Evolutionary conservation across 345 rosid genomes (phyloP).

Genomic region (Dovyalis caffra): DNA sequence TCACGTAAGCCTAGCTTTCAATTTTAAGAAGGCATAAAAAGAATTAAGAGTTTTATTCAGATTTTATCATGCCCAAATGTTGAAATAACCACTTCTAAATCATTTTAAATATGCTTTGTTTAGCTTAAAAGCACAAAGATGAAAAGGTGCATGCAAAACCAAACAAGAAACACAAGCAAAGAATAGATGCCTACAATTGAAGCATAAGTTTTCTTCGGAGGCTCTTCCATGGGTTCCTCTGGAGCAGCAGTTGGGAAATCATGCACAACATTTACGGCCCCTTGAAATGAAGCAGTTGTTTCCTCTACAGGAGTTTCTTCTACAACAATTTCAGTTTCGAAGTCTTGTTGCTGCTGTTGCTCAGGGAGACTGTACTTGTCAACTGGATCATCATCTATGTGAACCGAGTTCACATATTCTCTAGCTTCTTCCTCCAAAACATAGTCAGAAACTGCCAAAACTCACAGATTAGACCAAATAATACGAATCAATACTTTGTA

Average conservation of each 20-base stretch:
- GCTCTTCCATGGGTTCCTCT: slow-evolving; percentile 71
- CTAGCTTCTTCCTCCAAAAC: slow-evolving; percentile 78
- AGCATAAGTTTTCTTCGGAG: slow-evolving; percentile 74
- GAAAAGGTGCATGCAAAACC: background rate
- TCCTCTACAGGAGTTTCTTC: slow-evolving; percentile 69
- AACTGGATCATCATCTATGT: slow-evolving; percentile 68
- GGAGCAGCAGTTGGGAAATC: slow-evolving; percentile 39
- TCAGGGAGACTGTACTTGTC: slow-evolving; percentile 68
- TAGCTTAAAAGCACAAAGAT: background rate
- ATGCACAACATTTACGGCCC: slow-evolving; percentile 41
- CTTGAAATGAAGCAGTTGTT: slow-evolving; percentile 33
- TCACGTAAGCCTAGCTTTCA: background rate
- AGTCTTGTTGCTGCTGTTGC: slow-evolving; percentile 58
- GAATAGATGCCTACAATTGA: slow-evolving; percentile 62
- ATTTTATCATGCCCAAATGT: background rate
- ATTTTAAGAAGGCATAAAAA: background rate
- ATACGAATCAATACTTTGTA: background rate
- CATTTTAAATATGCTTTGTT: background rate
- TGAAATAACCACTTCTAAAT: background rate
- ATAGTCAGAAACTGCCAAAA: slow-evolving; percentile 59
- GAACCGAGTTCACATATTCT: slow-evolving; percentile 60
- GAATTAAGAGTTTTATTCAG: background rate
- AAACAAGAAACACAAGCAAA: slow-evolving; percentile 2
- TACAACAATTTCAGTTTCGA: slow-evolving; percentile 51
- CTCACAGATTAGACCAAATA: slow-evolving; percentile 14